Conservation (phyloP, 2,329 filamentous ascomycete genomes). For the Hypoxylon sp. region DNA sequence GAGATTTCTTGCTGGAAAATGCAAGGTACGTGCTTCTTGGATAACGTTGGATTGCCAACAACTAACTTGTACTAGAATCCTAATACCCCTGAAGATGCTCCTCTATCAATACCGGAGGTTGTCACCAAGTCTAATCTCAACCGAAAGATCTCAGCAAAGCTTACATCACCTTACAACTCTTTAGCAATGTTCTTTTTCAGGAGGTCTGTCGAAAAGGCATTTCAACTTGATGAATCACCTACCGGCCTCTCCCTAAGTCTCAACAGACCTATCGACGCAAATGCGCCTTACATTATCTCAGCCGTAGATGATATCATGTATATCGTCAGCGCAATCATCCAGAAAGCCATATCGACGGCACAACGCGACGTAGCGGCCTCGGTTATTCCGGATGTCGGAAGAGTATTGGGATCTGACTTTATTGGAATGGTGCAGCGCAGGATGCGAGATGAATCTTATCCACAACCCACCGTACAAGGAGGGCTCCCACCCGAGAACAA, state of each 20-base stretch:
- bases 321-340: constrained; percentile 92
- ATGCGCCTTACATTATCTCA: constrained; percentile 91
- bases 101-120: constrained; percentile 78
- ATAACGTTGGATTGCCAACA: constrained; percentile 39
- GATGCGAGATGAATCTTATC: constrained; percentile 97
- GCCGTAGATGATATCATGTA: constrained; percentile 99
- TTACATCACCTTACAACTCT: constrained; percentile 85
- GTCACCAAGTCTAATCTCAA: constrained; percentile 83
- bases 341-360: constrained; percentile 87
- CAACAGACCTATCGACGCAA: constrained; percentile 78
- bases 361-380: constrained; percentile 83
- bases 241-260: constrained; percentile 82
- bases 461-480: constrained; percentile 82
- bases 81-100: constrained; percentile 65
- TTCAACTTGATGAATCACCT: constrained; percentile 93
- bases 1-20: constrained; percentile 89
- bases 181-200: constrained; percentile 98
- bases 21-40: constrained; percentile 71
- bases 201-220: constrained; percentile 95
- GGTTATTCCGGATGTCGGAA: constrained; percentile 82
- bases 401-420: constrained; percentile 89
- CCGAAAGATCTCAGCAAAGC: constrained; percentile 81
- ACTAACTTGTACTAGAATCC: constrained; percentile 63
- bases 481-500: constrained; percentile 89
- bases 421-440: constrained; percentile 97